phyloP scores from a whole-genome alignment of 2,329 filamentous ascomycete genomes.

The Hymenoscyphus occultus region DNA sequence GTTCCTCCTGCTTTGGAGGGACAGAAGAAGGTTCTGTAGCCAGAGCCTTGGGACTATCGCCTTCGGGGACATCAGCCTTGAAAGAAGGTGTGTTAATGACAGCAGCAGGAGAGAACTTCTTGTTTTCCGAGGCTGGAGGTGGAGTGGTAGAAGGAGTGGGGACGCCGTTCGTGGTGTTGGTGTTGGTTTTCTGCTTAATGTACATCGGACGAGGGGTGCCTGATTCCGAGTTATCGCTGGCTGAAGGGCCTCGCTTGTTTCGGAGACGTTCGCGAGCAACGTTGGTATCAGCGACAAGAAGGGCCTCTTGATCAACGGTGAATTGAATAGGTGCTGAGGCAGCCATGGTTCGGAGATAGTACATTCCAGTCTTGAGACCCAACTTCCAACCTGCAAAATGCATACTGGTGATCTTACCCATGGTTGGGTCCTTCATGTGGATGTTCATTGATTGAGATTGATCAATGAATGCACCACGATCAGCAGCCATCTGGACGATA shows the following conservation, averaged over 20 bases:
- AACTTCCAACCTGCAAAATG: conserved; percentile 99
- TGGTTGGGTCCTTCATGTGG: conserved; percentile 97
- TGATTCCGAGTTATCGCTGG: conserved; percentile 44
- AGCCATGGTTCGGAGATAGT: conserved; percentile 97
- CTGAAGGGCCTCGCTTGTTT: conserved; percentile 64
- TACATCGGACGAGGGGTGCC: conserved; percentile 68
- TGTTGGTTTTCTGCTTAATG: conserved; percentile 49
- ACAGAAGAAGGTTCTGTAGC: conserved; percentile 64
- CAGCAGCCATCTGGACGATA: conserved; percentile 96
- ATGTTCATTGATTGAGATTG: conserved; percentile 99
- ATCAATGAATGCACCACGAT: conserved; percentile 97
- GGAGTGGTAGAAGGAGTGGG: conserved; percentile 69
- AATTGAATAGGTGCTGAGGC: conserved; percentile 97
- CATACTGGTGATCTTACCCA: conserved; percentile 99
- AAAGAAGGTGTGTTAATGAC: conserved; percentile 64
- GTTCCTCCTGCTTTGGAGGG: conserved; percentile 61
- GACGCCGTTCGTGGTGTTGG: conserved; percentile 53
- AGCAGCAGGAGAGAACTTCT: conserved; percentile 42
- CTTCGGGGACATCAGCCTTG: conserved; percentile 74
- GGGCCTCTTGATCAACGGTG: conserved; percentile 94
- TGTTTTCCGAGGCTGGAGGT: conserved; percentile 49
- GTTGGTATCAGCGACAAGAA: conserved; percentile 82
- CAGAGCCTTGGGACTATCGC: conserved; percentile 75
- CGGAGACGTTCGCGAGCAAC: conserved; percentile 65
- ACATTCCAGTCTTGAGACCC: conserved; percentile 99